Base-by-base conservation (phyloP, 441 rosid genomes). In the Adansonia madagascariensis region DNA sequence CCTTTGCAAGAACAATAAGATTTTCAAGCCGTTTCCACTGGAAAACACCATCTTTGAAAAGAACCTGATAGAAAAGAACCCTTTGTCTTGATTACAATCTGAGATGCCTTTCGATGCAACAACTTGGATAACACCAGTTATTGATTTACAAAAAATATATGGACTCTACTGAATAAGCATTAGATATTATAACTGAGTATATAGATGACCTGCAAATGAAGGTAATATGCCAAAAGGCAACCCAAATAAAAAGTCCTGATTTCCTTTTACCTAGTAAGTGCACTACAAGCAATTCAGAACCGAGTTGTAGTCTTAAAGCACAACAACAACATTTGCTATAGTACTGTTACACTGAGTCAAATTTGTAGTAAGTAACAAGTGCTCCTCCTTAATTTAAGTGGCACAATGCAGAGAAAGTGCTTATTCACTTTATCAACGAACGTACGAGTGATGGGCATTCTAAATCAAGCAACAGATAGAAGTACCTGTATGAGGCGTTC, bases 11-110 rank as follows among this genome's bases (percentile, higher is more conserved):
- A 64, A 87, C 83, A 82, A 92, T 91, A 15, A 95, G 96, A 77
- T 95, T 95, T 87, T 90, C 98, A 12, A 93, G 96, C 83, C 96
- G 90, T 84, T 92, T 90, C 98, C 99, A 93, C 80, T 93, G 98
- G 88, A 95, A 95, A 82, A 89, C 81, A 47, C 93, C 94, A 77
- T 91, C 97, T 86, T 93, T 95, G 66, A 95, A 93, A 78, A 91
- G 85, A 86, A 95, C 97, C 98, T 92, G 82, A 59, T 15, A 44
- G 66, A 78, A 72, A 71, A 75, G 80, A 74, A 56, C 74, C 71
- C 59, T 72, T 20, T 24, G 41, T 65, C 74, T 65, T 24, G 31
- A 73, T 55, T 24, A 43, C 80, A 75, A 61, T 44, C 70, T 15
- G 20, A 59, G 57, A 72, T 77, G 60, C 39, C 65, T 71, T 46